Evolutionary conservation across 2,329 filamentous ascomycete genomes (phyloP), one percentile per base, ranked within the genome.

Genomic region (Stenocarpella maydis): DNA sequence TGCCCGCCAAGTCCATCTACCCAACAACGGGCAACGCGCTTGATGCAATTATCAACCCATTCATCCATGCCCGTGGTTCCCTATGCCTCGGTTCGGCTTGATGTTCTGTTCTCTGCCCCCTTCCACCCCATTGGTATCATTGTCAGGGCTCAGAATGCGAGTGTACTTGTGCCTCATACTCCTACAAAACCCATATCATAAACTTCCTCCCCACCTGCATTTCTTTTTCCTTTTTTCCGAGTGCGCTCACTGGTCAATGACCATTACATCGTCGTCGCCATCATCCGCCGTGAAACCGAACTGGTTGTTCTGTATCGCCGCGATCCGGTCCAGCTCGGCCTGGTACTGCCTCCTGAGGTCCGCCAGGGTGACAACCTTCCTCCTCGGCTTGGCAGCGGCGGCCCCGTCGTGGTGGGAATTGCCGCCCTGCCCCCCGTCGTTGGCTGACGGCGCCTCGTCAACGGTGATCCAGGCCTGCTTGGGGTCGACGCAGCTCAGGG

Each of bases 291-390:
- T 81, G 71, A 98, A 93, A 19, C 92, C 92, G 84, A 97, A 98
- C 77, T 97, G 90, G 69, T 97, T 94, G 77, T 93, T 92, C 80
- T 96, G 91, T 78, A 98, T 94, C 65, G 93, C 92, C 65, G 92
- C 93, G 74, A 96, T 91, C 72, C 94, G 87, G 80, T 99, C 96
- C 76, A 99, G 82, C 80, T 98, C 94, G 28, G 88, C 89, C 81
- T 97, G 93, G 79, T 98, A 99, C 78, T 95, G 92, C 79, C 91
- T 93, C 76, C 95, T 88, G 65, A 98, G 84, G 78, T 97, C 95
- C 37, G 92, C 92, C 67, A 99, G 82, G 39, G 93, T 97, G 19
- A 98, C 87, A 43, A 98, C 90, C 77, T 88, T 91, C 71, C 95
- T 89, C 82, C 91, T 92, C 17, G 80, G 24, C 70, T 68, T 45